These are phyloP conservation scores for Tricladium varicosporioides DNA, from an alignment of 2,329 filamentous ascomycete species.

Conservation along the genomic window DNA sequence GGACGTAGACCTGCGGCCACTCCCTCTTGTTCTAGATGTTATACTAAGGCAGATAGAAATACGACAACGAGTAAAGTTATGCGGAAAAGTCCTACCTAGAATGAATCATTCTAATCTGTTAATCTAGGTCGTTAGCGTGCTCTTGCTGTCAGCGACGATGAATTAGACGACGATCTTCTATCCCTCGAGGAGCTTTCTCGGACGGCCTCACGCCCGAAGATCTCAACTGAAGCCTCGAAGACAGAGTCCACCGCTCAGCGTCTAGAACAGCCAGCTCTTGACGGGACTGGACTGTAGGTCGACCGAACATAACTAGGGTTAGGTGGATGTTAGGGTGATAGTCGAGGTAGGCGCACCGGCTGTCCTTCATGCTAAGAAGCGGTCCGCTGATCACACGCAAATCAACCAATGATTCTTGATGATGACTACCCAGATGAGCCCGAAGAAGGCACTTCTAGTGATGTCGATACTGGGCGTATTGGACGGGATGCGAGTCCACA, in stretches of 20 bases:
- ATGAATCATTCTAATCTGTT: constrained; percentile 10
- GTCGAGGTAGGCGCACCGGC: constrained; percentile 3
- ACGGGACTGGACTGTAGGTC: background rate
- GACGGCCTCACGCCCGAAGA: constrained; percentile 8
- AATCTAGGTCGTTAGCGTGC: constrained; percentile 10
- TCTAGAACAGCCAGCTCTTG: constrained; percentile 8
- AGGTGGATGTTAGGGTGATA: constrained; percentile 4
- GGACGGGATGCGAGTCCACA: constrained; percentile 12
- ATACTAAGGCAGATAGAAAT: constrained; percentile 8
- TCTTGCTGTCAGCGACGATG: constrained; percentile 5
- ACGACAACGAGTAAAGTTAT: constrained; percentile 10
- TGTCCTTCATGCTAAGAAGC: constrained; percentile 9
- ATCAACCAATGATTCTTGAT: constrained; percentile 14
- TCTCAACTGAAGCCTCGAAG: constrained; percentile 13
- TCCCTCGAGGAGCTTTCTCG: constrained; percentile 9
- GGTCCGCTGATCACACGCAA: constrained; percentile 9
- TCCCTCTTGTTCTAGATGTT: constrained; percentile 8
- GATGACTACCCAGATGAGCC: constrained; percentile 12
- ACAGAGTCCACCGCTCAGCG: constrained; percentile 2
- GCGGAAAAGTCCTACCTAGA: constrained; percentile 6
- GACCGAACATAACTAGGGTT: constrained; percentile 4
- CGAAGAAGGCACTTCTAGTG: constrained; percentile 8
- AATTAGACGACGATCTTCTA: constrained; percentile 11
- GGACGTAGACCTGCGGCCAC: constrained; percentile 4
- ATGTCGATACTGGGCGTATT: constrained; percentile 16